phyloP scores from a whole-genome alignment of 139 green algal species.

The Chlamydomonas applanata region DNA sequence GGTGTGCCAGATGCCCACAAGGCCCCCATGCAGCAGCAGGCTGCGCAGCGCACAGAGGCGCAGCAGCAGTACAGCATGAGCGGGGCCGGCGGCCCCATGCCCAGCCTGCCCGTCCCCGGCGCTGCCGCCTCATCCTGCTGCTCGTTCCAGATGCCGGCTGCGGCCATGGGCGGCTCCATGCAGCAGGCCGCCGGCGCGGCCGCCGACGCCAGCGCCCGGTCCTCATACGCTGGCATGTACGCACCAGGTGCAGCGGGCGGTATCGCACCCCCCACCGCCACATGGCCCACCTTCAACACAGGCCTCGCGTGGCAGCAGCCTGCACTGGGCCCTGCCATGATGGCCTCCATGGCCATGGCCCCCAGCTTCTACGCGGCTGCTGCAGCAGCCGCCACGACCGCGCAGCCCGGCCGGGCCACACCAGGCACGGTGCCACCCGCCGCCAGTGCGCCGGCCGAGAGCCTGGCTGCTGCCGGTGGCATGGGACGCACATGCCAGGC shows the following conservation, averaged over 20 bases:
- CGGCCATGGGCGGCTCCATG: neutral
- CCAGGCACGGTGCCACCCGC: neutral
- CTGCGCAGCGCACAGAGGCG: neutral
- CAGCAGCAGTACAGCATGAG: no score
- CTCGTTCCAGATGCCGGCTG: slow-evolving; percentile 1
- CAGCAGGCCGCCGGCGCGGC: no score
- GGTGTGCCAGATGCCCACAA: neutral
- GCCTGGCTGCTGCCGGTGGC: neutral
- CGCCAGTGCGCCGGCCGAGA: neutral
- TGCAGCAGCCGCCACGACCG: neutral
- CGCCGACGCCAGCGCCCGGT: no score
- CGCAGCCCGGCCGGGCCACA: neutral
- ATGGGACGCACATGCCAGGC: no score
- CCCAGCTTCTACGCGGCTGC: neutral
- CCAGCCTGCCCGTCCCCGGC: neutral
- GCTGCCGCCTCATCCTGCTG: neutral
- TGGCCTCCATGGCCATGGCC: no score
- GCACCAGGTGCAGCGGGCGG: no score
- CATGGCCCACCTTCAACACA: neutral
- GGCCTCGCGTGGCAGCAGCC: neutral
- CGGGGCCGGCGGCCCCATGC: no score
- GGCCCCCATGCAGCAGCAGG: neutral
- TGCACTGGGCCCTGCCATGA: neutral
- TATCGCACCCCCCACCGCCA: no score
- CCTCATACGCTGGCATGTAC: no score